Evolutionary conservation across 306 rosid genomes (phyloP), one percentile per base, ranked within the genome.

Genomic region (Benincasa hispida): DNA sequence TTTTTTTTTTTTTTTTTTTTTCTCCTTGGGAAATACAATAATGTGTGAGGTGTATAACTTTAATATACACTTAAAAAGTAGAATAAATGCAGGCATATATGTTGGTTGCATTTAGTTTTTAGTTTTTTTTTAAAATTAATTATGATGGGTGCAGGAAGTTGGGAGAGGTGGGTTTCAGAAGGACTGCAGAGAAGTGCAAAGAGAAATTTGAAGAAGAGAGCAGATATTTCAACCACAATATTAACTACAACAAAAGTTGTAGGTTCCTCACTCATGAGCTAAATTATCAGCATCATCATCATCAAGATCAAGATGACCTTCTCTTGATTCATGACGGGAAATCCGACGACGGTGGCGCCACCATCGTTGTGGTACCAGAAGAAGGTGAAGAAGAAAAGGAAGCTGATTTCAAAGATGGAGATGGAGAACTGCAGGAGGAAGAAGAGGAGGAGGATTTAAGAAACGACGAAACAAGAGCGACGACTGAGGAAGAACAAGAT

Each of bases 201-300:
- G 96, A 91, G 77, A 93, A 86, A 78, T 93, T 88, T 63, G 98
- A 93, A 76, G 92, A 91, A 25, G 98, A 93, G 53, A 89, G 84
- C 63, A 80, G 91, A 50, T 88, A 80, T 79, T 88, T 93, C 80
- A 85, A 70, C 81, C 81, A 81, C 86, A n/a, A n/a, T n/a, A 87
- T 77, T 67, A 87, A 84, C 79, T 77, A 55, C 80, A 60, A 63
- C 79, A 90, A 90, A 78, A 87, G n/a, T 76, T 84, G 59, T 79
- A 82, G 89, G 75, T 83, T 85, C 47, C 76, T 83, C 21, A 82
- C 79, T 37, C 50, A 34, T 54, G 98, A 93, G 80, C 89, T 88
- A 10, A 91, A 93, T 68, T 85, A 80, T 82, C 80, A 32, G 18
- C 81, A 8, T 18, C 70, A 18, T 58, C 63, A 11, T 7, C n/a